Evolutionary conservation across 371 early-diverging fungal species (phyloP).

Genomic region (Homolaphlyctis polyrhiza): DNA sequence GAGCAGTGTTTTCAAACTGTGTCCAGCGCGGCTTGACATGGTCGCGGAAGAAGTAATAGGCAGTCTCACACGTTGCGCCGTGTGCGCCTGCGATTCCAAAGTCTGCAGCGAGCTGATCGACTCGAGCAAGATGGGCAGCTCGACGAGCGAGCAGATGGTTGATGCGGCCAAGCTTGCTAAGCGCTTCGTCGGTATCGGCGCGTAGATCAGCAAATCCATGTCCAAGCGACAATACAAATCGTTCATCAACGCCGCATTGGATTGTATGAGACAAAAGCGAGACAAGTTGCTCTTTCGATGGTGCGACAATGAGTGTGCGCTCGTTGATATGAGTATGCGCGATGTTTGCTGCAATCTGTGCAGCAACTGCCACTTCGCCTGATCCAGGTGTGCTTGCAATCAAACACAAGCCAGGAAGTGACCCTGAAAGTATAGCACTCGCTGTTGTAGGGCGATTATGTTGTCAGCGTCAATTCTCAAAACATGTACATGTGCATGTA

Average conservation of each 20-base stretch:
- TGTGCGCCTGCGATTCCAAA: slow-evolving; percentile 68
- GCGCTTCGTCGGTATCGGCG: slow-evolving; percentile 48
- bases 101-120: slow-evolving; percentile 67
- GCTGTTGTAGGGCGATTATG: slow-evolving; percentile 31
- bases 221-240: slow-evolving; percentile 89
- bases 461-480: too few species aligned
- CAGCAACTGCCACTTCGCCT: slow-evolving; percentile 95
- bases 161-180: slow-evolving; percentile 88
- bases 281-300: slow-evolving; percentile 93
- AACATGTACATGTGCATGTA: too few species aligned
- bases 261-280: slow-evolving; percentile 91
- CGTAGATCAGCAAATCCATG: slow-evolving; percentile 90
- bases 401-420: slow-evolving; percentile 72
- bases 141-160: slow-evolving; percentile 84
- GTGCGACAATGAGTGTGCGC: slow-evolving; percentile 87
- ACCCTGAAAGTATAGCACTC: slow-evolving; percentile 80
- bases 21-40: slow-evolving; percentile 77
- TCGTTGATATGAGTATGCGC: slow-evolving; percentile 85
- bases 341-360: slow-evolving; percentile 88
- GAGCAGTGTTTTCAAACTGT: slow-evolving; percentile 33
- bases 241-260: slow-evolving; percentile 79
- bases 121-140: slow-evolving; percentile 64
- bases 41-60: slow-evolving; percentile 76
- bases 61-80: slow-evolving; percentile 90
- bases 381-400: slow-evolving; percentile 96